phyloP scores from a whole-genome alignment of 108 stramenopile species.

The Mayamaea pseudoterrestris region DNA sequence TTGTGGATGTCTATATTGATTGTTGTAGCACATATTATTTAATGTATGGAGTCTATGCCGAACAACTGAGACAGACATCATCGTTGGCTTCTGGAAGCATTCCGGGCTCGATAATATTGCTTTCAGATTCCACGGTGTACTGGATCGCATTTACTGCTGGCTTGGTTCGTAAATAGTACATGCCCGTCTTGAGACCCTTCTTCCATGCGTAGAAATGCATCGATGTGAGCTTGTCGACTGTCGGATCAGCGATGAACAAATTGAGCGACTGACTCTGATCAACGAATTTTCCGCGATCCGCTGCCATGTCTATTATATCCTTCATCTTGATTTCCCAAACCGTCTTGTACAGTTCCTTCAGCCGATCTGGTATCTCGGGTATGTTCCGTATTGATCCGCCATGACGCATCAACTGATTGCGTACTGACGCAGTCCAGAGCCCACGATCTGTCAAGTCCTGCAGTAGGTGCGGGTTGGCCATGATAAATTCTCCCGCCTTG shows the following conservation, averaged over 20 bases:
- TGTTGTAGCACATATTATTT: too few relatives aligned
- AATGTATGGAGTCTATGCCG: too few relatives aligned
- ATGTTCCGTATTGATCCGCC: constrained; percentile 93
- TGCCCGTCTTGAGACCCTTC: constrained; percentile 97
- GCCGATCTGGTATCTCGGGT: constrained; percentile 78
- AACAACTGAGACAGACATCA: too few relatives aligned
- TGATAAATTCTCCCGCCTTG: constrained; percentile 97
- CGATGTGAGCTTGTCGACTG: constrained; percentile 82
- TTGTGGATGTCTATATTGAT: too few relatives aligned
- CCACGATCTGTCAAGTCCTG: constrained; percentile 89
- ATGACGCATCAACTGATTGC: constrained; percentile 96
- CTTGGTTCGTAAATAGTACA: constrained; percentile 98
- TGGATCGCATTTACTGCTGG: constrained; percentile 99
- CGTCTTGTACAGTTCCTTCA: constrained; percentile 96
- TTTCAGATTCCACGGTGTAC: constrained; percentile 99
- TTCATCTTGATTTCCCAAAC: constrained; percentile 99
- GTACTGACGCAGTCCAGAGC: constrained; percentile 92
- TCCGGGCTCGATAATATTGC: too few relatives aligned
- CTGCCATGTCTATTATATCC: constrained; percentile 94
- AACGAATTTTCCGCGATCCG: constrained; percentile 97
- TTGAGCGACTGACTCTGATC: constrained; percentile 99
- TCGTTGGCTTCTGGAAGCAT: too few relatives aligned
- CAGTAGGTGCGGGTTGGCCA: constrained; percentile 97
- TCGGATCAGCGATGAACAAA: constrained; percentile 97
- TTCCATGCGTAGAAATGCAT: constrained; percentile 99